Evolutionary conservation across 805 yeast species (phyloP).

Genomic region (Ogataea methylovora): DNA sequence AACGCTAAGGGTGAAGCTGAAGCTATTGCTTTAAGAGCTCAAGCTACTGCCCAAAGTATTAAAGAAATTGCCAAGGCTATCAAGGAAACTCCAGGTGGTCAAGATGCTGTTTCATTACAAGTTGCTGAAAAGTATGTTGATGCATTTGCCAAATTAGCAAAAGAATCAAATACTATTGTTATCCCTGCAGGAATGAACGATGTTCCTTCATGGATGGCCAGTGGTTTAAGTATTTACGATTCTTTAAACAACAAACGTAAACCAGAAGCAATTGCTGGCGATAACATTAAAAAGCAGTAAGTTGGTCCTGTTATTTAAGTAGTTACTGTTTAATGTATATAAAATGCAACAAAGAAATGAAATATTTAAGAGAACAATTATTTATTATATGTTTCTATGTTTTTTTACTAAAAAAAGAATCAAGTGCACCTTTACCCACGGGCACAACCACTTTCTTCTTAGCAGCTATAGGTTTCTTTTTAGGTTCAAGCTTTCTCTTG

Average conservation of each 20-base stretch:
- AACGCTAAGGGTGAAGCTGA: slow-evolving; percentile 70
- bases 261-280: too few relatives aligned
- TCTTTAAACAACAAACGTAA: background rate
- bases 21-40: slow-evolving; percentile 55
- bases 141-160: slow-evolving; percentile 76
- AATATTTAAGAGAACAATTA: too few relatives aligned
- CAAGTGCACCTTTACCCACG: slow-evolving; percentile 61
- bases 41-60: slow-evolving; percentile 71
- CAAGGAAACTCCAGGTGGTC: slow-evolving; percentile 58
- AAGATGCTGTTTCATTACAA: slow-evolving; percentile 69
- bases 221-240: slow-evolving; percentile 57
- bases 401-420: slow-evolving; percentile 50
- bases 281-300: too few relatives aligned
- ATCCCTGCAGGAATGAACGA: slow-evolving; percentile 74
- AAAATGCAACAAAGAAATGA: too few relatives aligned
- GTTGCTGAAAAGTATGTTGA: slow-evolving; percentile 80
- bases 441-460: slow-evolving; percentile 37
- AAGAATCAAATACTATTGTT: slow-evolving; percentile 71
- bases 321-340: too few relatives aligned
- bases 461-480: slow-evolving; percentile 17
- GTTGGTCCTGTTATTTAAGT: too few relatives aligned
- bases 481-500: slow-evolving; percentile 17
- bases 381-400: too few relatives aligned
- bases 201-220: slow-evolving; percentile 64
- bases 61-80: slow-evolving; percentile 60